Percentiles rank a stretch among this genome's conserved stretches.
Conservation (phyloP, 805 yeast genomes). For the Debaryomyces maramus region DNA sequence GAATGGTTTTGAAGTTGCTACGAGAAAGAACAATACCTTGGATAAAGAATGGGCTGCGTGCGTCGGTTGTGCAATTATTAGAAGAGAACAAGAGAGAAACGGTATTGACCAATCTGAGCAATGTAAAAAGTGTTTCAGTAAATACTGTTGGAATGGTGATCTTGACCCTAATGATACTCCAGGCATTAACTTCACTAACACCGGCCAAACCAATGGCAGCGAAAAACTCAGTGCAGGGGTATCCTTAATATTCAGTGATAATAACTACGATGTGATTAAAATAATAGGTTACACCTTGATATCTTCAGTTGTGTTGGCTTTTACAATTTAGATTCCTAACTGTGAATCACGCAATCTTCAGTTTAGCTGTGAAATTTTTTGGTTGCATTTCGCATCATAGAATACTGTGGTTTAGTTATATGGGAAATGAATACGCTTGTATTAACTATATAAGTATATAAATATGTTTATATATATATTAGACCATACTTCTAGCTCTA, state of each 20-base stretch:
- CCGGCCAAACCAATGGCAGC: slow-evolving; percentile 28
- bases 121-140: slow-evolving; percentile 68
- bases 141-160: slow-evolving; percentile 76
- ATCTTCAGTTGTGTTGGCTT: slow-evolving; percentile 15
- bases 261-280: slow-evolving; percentile 11
- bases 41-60: slow-evolving; percentile 72
- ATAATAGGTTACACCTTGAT: slow-evolving; percentile 22
- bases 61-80: slow-evolving; percentile 79
- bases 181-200: slow-evolving; percentile 28
- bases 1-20: slow-evolving; percentile 73
- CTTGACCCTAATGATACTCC: slow-evolving; percentile 12
- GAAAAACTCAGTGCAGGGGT: slow-evolving; percentile 18
- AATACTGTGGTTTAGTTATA: too few species aligned
- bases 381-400: too few species aligned
- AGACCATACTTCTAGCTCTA: too few species aligned
- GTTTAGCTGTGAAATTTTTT: too few species aligned
- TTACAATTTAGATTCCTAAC: too few species aligned
- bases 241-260: slow-evolving; percentile 11
- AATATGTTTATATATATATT: too few species aligned
- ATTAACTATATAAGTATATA: too few species aligned
- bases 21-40: slow-evolving; percentile 64
- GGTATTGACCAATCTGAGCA: slow-evolving; percentile 62
- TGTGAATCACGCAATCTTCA: too few species aligned
- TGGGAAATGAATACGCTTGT: too few species aligned
- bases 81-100: slow-evolving; percentile 72